phyloP scores from a whole-genome alignment of 2,329 filamentous ascomycete species.

The Aspergillus transmontanensis region DNA sequence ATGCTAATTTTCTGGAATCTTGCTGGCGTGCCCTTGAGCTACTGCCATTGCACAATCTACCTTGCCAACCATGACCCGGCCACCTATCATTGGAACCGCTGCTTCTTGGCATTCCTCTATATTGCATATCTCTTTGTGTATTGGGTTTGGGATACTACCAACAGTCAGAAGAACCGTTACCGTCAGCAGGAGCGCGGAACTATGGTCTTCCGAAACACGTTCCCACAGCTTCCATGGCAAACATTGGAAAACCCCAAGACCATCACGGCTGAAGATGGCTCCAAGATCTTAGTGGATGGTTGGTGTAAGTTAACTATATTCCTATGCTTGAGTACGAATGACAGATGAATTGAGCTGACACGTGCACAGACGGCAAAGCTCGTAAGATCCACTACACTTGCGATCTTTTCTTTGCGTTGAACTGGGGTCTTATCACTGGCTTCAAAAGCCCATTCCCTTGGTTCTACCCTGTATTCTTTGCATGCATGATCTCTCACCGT shows the following conservation, averaged over 20 bases:
- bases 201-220: conserved; percentile 69
- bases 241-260: conserved; percentile 77
- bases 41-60: conserved; percentile 92
- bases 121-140: conserved; percentile 78
- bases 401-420: conserved; percentile 75
- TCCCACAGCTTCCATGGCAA: conserved; percentile 90
- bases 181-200: conserved; percentile 76
- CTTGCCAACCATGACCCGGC: conserved; percentile 80
- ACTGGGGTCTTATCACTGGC: conserved; percentile 80
- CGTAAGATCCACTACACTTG: conserved; percentile 82
- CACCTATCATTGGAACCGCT: conserved; percentile 75
- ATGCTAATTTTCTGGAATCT: conserved; percentile 99
- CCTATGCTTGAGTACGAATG: background rate
- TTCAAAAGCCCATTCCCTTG: conserved; percentile 82
- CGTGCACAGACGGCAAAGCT: conserved; percentile 62
- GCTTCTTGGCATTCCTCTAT: conserved; percentile 66
- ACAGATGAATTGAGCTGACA: conserved; percentile 19
- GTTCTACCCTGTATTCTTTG: conserved; percentile 86
- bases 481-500: conserved; percentile 77
- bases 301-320: conserved; percentile 63
- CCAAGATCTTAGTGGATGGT: conserved; percentile 78
- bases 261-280: conserved; percentile 72
- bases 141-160: conserved; percentile 90
- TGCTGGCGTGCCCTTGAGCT: conserved; percentile 84
- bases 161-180: conserved; percentile 93